These are phyloP conservation scores for Globisporangium nagaii DNA, from an alignment of 352 stramenopile genomes.

Conservation along the genomic window DNA sequence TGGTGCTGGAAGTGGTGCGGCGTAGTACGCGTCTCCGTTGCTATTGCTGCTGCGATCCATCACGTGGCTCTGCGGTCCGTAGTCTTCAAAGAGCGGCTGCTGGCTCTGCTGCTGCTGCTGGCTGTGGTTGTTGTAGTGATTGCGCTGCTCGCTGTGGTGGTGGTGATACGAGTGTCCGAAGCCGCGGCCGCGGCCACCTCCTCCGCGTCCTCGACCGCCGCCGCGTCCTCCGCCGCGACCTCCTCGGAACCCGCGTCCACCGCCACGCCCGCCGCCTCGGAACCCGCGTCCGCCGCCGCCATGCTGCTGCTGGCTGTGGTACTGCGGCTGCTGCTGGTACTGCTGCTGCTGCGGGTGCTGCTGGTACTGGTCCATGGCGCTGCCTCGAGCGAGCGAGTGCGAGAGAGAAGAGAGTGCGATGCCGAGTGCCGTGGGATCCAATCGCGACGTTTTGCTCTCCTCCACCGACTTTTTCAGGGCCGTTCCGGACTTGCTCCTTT, in stretches of 20 bases:
- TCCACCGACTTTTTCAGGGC: too few relatives aligned
- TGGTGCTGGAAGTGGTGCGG: background rate
- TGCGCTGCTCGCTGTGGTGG: background rate
- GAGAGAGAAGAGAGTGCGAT: too few relatives aligned
- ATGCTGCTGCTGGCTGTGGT: slow-evolving; percentile 8
- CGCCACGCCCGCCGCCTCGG: background rate
- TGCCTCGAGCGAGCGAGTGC: too few relatives aligned
- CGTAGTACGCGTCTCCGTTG: background rate
- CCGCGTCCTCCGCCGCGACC: slow-evolving; percentile 26
- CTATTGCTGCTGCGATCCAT: background rate
- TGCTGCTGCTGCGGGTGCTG: background rate
- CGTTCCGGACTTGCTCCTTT: too few relatives aligned
- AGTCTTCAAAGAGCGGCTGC: slow-evolving; percentile 5
- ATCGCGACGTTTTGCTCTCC: too few relatives aligned
- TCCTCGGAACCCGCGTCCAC: slow-evolving; percentile 2
- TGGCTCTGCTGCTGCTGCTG: slow-evolving; percentile 7
- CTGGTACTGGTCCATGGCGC: background rate
- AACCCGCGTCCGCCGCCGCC: slow-evolving; percentile 22
- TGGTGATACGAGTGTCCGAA: slow-evolving; percentile 4
- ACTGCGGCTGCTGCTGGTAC: background rate
- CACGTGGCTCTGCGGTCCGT: background rate
- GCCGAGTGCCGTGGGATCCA: too few relatives aligned
- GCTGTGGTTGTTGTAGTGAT: background rate
- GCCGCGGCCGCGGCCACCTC: slow-evolving; percentile 23
- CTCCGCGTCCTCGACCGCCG: slow-evolving; percentile 3